Base-by-base conservation (phyloP, 176 grass and related monocot species). In the Triticum urartu region DNA sequence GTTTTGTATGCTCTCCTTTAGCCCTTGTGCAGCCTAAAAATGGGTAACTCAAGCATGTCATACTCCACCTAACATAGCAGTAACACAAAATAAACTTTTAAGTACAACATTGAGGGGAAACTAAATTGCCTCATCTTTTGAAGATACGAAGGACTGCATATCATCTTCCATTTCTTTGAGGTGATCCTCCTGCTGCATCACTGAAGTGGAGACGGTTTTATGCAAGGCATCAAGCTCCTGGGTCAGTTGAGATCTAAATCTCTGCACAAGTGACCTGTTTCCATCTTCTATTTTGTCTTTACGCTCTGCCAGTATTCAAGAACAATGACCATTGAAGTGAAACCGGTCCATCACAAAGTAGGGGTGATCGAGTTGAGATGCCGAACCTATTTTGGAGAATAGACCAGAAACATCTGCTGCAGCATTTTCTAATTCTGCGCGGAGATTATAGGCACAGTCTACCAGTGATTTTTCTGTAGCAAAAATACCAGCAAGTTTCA, bases 211-310 rank as follows among this genome's bases (percentile, higher is more conserved):
- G 66, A 99, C 87, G 3, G 92, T 99, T 84, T 87, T 99, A 83
- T 99, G 97, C 89, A 99, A 90, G 59, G 92, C 48, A 64, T 97
- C 97, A 43, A 99, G 89, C 80, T 99, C 90, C 80, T 94, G 58
- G 32, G 92, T 97, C 79, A 99, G 87, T 82, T 97, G 90, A 79
- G 87, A 83, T 64, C 85, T 95, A 81, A 99, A 99, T 56, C 83
- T 94, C 83, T 97, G 97, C 45, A 99, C 94, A 0, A 99, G 89
- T 40, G 92, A 91, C 39, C 82, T 94, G 86, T 99, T 99, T 35
- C 92, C 94, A 78, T 99, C 94, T 88, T 99, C 97, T 91, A 99
- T 94, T 75, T 84, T 86, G 87, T 93, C 94, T 91, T 99, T 99
- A 39, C 81, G 91, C 80, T 99, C 97, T 99, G 85, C 70, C 74